A percentile compares a stretch with the other conserved stretches of the same genome.
Conservation (phyloP, 1,284 basidiomycete species). For the Irpex sp. region DNA sequence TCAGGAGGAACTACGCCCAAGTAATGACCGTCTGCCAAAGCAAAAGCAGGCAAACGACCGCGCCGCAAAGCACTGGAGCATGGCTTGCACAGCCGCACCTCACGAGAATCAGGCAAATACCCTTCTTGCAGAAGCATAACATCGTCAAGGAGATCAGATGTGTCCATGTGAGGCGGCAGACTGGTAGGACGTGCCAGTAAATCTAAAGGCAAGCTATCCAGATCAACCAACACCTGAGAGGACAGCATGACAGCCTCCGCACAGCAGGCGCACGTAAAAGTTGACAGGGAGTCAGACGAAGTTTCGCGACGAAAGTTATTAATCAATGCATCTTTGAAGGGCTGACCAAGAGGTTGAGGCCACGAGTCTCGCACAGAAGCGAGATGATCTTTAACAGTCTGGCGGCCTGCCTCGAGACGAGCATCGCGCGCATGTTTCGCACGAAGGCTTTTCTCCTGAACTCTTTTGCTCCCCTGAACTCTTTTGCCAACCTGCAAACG, state of each 20-base stretch:
- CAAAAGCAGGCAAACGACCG: neutral
- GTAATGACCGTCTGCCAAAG: neutral
- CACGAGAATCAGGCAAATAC: neutral
- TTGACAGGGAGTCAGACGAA: neutral
- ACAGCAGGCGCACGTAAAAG: neutral
- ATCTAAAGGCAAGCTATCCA: neutral
- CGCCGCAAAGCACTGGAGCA: neutral
- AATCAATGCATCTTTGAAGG: neutral
- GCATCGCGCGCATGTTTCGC: too few species aligned
- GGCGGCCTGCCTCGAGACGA: too few species aligned
- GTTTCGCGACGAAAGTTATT: neutral
- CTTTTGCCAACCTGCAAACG: neutral
- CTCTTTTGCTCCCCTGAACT: neutral
- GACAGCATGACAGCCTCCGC: neutral
- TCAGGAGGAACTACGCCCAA: neutral
- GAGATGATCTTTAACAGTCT: neutral
- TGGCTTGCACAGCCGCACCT: neutral
- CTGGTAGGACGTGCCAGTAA: neutral
- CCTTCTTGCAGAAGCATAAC: neutral
- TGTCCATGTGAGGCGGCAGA: neutral
- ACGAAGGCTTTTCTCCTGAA: too few species aligned
- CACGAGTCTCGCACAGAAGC: neutral
- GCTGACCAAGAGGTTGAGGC: neutral
- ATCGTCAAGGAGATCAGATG: neutral
- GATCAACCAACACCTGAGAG: neutral